phyloP scores from a whole-genome alignment of 805 yeast genomes.

The Lachancea lanzarotensis region DNA sequence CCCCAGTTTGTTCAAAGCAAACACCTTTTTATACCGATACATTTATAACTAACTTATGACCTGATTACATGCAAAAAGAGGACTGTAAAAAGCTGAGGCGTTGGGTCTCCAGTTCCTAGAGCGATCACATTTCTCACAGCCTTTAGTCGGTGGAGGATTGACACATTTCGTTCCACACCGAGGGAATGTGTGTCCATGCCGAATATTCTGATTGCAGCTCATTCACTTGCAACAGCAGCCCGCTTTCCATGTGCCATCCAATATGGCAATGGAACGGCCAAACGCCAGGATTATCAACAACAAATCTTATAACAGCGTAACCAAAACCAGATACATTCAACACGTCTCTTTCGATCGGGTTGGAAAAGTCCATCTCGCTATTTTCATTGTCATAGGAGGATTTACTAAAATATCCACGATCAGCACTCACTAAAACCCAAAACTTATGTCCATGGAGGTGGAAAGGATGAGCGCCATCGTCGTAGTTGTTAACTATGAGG shows the following conservation, averaged over 20 bases:
- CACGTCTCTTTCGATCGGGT: slow-evolving; percentile 55
- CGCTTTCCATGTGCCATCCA: slow-evolving; percentile 64
- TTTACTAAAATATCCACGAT: slow-evolving; percentile 22
- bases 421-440: slow-evolving; percentile 24
- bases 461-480: slow-evolving; percentile 62
- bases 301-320: slow-evolving; percentile 50
- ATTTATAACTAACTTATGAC: neutral
- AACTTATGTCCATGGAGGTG: slow-evolving; percentile 48
- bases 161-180: slow-evolving; percentile 19
- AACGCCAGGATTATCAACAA: slow-evolving; percentile 71
- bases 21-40: neutral
- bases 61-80: neutral
- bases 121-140: neutral
- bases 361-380: slow-evolving; percentile 39
- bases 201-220: slow-evolving; percentile 19
- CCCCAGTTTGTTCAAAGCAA: neutral
- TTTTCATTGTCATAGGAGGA: slow-evolving; percentile 35
- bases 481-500: slow-evolving; percentile 57
- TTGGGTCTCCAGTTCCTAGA: too few relatives aligned
- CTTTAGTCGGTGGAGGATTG: neutral
- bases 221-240: slow-evolving; percentile 35
- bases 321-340: slow-evolving; percentile 53
- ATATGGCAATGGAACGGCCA: slow-evolving; percentile 83
- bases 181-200: slow-evolving; percentile 20
- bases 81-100: neutral